Evolutionary conservation across 2,329 filamentous ascomycete species (phyloP).

Genomic region (Colletotrichum spinosum): DNA sequence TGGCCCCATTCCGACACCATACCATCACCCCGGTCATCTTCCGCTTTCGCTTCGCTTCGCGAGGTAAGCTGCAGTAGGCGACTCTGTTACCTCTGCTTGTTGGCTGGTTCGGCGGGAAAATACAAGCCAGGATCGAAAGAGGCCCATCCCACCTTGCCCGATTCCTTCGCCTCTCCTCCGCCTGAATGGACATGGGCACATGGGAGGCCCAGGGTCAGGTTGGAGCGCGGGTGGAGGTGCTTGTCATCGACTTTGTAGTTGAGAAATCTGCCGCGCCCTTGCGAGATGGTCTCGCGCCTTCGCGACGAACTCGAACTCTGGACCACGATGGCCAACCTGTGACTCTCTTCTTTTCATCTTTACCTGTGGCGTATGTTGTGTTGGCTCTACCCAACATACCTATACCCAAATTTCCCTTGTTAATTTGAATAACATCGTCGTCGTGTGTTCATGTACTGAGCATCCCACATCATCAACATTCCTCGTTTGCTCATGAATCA

Average conservation of each 20-base stretch:
- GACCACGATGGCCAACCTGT: neutral
- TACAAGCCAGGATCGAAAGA: too few species aligned
- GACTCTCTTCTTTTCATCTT: neutral
- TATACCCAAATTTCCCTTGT: too few species aligned
- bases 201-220: constrained; percentile 28
- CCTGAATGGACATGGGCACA: neutral
- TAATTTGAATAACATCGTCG: too few species aligned
- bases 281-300: neutral
- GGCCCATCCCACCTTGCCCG: constrained; percentile 13
- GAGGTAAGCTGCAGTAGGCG: neutral
- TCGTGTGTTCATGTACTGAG: too few species aligned
- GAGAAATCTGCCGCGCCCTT: constrained; percentile 5
- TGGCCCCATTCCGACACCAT: neutral
- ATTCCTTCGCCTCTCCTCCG: constrained; percentile 2
- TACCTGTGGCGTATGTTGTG: neutral
- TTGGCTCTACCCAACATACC: too few species aligned
- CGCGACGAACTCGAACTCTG: neutral
- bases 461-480: too few species aligned
- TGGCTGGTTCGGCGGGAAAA: too few species aligned
- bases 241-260: constrained; percentile 33
- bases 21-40: neutral
- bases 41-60: neutral
- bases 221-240: constrained; percentile 32
- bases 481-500: too few species aligned
- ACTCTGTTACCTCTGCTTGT: neutral